Base-by-base conservation (phyloP, 78 protist species). In the Salpingoeca rosetta region DNA sequence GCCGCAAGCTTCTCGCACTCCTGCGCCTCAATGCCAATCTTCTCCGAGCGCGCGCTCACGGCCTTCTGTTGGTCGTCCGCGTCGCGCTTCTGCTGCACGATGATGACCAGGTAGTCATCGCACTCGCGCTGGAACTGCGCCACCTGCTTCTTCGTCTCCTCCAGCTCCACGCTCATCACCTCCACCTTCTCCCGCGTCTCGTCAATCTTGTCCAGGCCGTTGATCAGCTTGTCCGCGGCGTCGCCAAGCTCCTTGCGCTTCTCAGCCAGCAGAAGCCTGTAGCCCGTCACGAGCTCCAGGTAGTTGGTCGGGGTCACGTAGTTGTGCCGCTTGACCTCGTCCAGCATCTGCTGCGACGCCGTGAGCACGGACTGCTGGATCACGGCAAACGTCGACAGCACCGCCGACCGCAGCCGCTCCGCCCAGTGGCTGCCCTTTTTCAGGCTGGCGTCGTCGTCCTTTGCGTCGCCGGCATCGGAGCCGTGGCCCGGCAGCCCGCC, bases 251-350 rank as follows among this genome's bases (percentile, higher is more conserved):
- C 27, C 43, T 3, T 37, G 12, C 90, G 83, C 84, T 91, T 91
- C 57, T 89, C 88, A 0, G 65, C 11, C 76, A 89, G 85, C 44
- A 91, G 85, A 28, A 37, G 17, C 17, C 0, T 44, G 92, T 86
- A 94, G 39, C 89, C 88, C 25, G 31, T 26, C 38, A 92, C 88
- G 25, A 90, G 90, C 77, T 88, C 88, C 36, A 93, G 43, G 88
- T 77, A 93, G 78, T 45, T 44, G 22, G 90, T 88, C 37, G 95
- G 93, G 10, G 95, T 93, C 44, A 93, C 93, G 82, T 86, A 90
- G 88, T 88, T 90, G 82, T 81, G 11, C 17, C 95, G 78, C 77
- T 86, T 73, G 74, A 90, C 76, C 31, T 79, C 88, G 36, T 0
- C 37, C 31, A 12, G 35, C 96, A 93, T 91, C 39, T 36, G 36